Evolutionary conservation across 2,329 filamentous ascomycete genomes (phyloP), one percentile per base, ranked within the genome.

Genomic region (Leptographium wingfieldii): DNA sequence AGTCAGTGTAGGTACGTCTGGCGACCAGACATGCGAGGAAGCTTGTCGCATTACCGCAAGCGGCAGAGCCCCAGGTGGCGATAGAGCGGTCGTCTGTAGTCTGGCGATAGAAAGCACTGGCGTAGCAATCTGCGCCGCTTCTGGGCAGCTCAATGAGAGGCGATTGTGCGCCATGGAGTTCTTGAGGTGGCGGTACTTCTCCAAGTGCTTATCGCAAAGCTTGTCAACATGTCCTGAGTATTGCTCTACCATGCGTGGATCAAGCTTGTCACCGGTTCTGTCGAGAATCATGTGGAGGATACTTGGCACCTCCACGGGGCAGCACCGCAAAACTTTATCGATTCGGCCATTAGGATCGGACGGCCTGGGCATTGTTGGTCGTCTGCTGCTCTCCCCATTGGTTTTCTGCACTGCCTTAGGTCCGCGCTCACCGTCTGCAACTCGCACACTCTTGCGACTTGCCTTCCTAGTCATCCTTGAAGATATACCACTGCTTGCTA

Each of bases 271-370:
- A 19, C 56, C 55, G 0, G 58, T 62, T 11, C 48, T 40, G 38
- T 65, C 63, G 2, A 64, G 58, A 14, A 62, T 60, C 59, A 63
- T 62, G n/a, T 61, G 61, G 9, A 65, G 54, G 2, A 62, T 60
- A 1, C 46, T 55, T 3, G 64, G 64, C 40, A 65, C 64, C 6
- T 65, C 63, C 11, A 57, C 57, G 0, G 63, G 60, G 40, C 64
- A 65, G 59, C 63, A 63, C 2, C 63, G 61, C 5, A 55, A 11
- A 3, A 35, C 14, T 22, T 12, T 33, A 16, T n/a, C 29, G 49
- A 27, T 31, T 5, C 12, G 25, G 22, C 49, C 9, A 14, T 16
- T 27, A 4, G 29, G 31, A n/a, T n/a, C 29, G 9, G 16, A 29
- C 3, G 51, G 12, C 16, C 14, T 54, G 12, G 27, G 5, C 9